Base-by-base conservation (phyloP, 305 asterid species). In the Stenogyne calaminthoides region DNA sequence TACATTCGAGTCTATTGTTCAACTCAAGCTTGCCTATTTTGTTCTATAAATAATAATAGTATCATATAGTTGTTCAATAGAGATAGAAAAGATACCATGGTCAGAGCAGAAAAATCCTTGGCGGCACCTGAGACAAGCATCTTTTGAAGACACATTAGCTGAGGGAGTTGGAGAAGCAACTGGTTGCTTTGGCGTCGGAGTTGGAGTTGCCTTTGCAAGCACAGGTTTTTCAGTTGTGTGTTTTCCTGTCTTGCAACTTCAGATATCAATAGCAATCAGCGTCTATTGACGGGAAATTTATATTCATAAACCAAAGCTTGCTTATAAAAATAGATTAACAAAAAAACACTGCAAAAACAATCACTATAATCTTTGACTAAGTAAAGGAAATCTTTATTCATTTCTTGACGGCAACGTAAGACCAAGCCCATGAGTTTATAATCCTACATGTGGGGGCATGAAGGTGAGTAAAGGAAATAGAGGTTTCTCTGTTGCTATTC, bases 61-160 rank as follows among this genome's bases (percentile, higher is more conserved):
- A 70, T 29, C 42, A 42, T 46, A 52, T 57, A 67, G 54, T 46
- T 52, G 57, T 12, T 78, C 47, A 7, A 42, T 11, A 74, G 14
- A 64, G 9, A 20, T 1, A 58, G 18, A 42, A 12, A 46, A 58
- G 25, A 71, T 93, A 93, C 98, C 97, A 25, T 93, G 98, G 75
- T 89, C 97, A n/a, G 98, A 93, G 80, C 97, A 93, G 84, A 87
- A 91, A 73, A 93, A 93, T 59, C 98, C 98, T 86, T 93, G 98
- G 73, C 83, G 88, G 83, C 98, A 93, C 81, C 98, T 83, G 46
- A 88, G 78, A 80, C 98, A 93, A 63, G 83, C 52, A 62, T 87
- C 91, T 73, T 84, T 83, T 2, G 83, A 56, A 22, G 87, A 84
- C 69, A 68, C 64, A 77, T 78, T 73, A 65, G 80, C 67, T 27